phyloP scores from a whole-genome alignment of 2,329 filamentous ascomycete genomes.

The Penicillium italicum region DNA sequence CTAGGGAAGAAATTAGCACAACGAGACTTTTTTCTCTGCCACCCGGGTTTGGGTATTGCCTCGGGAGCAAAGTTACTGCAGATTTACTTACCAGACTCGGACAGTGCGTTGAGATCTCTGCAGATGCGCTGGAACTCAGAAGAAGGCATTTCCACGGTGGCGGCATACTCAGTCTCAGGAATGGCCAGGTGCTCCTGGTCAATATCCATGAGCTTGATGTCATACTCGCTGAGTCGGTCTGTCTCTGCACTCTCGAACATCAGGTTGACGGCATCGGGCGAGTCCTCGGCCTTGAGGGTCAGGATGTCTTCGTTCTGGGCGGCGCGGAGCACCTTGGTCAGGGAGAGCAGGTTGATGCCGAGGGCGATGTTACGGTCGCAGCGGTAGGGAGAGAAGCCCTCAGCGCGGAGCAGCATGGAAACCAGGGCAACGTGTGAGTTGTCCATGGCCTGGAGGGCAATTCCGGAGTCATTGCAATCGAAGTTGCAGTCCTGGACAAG shows the following conservation, averaged over 20 bases:
- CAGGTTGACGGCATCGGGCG: slow-evolving; percentile 91
- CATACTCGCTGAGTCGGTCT: slow-evolving; percentile 96
- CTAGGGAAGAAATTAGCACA: slow-evolving; percentile 48
- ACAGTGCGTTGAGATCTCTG: slow-evolving; percentile 84
- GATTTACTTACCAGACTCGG: slow-evolving; percentile 75
- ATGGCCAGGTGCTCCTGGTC: slow-evolving; percentile 99
- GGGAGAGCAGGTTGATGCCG: slow-evolving; percentile 91
- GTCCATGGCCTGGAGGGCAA: slow-evolving; percentile 98
- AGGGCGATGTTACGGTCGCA: slow-evolving; percentile 99
- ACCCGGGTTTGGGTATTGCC: not conserved
- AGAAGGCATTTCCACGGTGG: slow-evolving; percentile 84
- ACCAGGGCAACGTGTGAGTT: slow-evolving; percentile 99
- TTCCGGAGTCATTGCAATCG: slow-evolving; percentile 99
- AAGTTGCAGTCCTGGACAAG: slow-evolving; percentile 99
- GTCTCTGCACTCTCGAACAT: slow-evolving; percentile 86
- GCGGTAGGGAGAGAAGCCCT: slow-evolving; percentile 90
- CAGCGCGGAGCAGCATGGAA: slow-evolving; percentile 96
- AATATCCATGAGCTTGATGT: slow-evolving; percentile 99
- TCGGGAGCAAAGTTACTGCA: slow-evolving; percentile 29
- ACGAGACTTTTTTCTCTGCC: not conserved
- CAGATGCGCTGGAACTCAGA: slow-evolving; percentile 92
- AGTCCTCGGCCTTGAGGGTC: slow-evolving; percentile 95
- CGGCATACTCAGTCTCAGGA: slow-evolving; percentile 96
- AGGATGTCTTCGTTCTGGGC: slow-evolving; percentile 92
- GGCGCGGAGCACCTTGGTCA: slow-evolving; percentile 94